Base-by-base conservation (phyloP, 805 yeast species). In the Candida germanica region DNA sequence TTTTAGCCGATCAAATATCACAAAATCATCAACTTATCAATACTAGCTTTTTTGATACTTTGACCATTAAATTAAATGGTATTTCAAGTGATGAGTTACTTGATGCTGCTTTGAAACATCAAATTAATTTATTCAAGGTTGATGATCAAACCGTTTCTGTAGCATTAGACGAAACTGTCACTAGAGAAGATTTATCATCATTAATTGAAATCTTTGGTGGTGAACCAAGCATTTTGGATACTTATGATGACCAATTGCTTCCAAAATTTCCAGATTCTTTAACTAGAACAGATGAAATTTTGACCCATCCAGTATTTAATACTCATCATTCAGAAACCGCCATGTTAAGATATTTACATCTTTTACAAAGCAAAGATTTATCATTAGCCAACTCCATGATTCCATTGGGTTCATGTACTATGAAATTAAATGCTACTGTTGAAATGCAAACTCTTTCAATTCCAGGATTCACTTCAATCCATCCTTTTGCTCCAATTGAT, bases 361-460 rank as follows among this genome's bases (percentile, higher is more conserved):
- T 75, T 41, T 69, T 93, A 36, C 98, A 93, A 64, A 56, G 62
- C 41, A 87, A 85, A 64, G 98, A 93, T 66, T 69, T 93, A 42
- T 91, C 98, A 0, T 71, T 93, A 40, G 96, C 98, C 8, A 84
- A 88, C 54, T 85, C 97, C 4, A 93, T 93, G 98, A 93, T 93
- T 44, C 94, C 98, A 15, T 73, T 93, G 44, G 98, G 98, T 17
- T 87, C 96, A 6, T 93, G 98, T 70, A 93, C 98, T 13, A 93
- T 93, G 98, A 93, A 93, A 61, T 74, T 93, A 54, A 93, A 93
- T 57, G 83, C 96, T 36, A 91, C 98, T 1, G 94, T 88, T 6
- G 91, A 87, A 57, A 93, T 93, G 98, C 75, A 79, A 44, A 93
- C 98, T 30, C 72, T 93, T 36, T 82, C 96, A 3, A 88, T 96